Percentiles rank a stretch among this genome's conserved stretches.
Evolutionary conservation across 768 basidiomycete species (phyloP).

Genomic region (Leccinum obscurum): DNA sequence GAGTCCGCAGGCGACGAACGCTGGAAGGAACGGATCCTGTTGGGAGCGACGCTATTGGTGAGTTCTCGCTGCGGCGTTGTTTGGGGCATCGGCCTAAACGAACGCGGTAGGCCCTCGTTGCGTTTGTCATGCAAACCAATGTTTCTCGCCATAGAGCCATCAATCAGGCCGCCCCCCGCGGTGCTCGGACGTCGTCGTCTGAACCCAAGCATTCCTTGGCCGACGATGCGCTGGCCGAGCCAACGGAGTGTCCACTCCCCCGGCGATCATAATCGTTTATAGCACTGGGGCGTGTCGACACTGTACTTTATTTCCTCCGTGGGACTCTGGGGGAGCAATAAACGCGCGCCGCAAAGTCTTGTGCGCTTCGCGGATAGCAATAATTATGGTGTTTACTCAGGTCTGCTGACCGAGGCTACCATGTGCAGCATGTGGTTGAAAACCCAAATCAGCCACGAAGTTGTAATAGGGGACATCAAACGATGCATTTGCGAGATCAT

Average conservation of each 20-base stretch:
- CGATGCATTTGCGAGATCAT: background rate
- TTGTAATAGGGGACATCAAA: background rate
- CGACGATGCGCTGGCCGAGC: slow-evolving; percentile 27
- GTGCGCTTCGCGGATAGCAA: background rate
- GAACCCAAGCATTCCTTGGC: slow-evolving; percentile 5
- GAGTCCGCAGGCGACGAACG: too few species aligned
- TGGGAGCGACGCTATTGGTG: slow-evolving; percentile 57
- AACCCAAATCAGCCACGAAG: background rate
- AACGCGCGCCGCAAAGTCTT: background rate
- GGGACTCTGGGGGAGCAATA: background rate
- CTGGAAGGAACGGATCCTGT: slow-evolving; percentile 64
- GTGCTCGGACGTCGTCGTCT: slow-evolving; percentile 6
- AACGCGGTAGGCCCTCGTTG: slow-evolving; percentile 32
- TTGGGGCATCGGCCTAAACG: background rate
- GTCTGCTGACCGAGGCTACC: background rate
- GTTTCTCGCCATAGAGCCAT: slow-evolving; percentile 34
- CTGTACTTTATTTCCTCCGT: background rate
- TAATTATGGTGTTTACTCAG: background rate
- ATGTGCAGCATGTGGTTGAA: background rate
- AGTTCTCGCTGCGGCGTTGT: slow-evolving; percentile 7
- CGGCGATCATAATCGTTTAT: slow-evolving; percentile 2
- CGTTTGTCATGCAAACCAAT: slow-evolving; percentile 36
- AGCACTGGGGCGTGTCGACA: background rate
- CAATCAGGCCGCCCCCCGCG: slow-evolving; percentile 13
- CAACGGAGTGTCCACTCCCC: slow-evolving; percentile 2